Evolutionary conservation across 2,329 filamentous ascomycete species (phyloP).

Genomic region (Myriosclerotinia scirpicola): DNA sequence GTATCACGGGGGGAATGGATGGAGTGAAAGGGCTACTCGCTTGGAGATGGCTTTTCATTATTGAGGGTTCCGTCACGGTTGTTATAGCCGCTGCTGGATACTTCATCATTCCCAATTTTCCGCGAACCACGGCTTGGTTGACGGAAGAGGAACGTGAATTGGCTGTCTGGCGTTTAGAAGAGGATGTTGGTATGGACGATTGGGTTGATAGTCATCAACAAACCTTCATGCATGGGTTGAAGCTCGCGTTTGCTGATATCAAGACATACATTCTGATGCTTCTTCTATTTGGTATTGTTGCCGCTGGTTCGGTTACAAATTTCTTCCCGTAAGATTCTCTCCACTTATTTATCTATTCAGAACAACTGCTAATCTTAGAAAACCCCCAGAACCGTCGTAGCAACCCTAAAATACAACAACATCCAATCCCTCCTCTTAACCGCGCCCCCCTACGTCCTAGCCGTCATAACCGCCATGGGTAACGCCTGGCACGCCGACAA

Average conservation of each 20-base stretch:
- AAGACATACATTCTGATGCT: constrained; percentile 45
- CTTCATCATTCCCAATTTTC: constrained; percentile 66
- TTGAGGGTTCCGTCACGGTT: constrained; percentile 67
- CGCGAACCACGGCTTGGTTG: constrained; percentile 58
- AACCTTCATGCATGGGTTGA: constrained; percentile 46
- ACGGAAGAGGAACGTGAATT: constrained; percentile 56
- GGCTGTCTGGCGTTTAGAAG: constrained; percentile 60
- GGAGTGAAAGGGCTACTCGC: constrained; percentile 55
- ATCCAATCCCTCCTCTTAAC: constrained; percentile 63
- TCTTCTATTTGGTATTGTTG: constrained; percentile 56
- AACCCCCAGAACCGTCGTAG: constrained; percentile 60
- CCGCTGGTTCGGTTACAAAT: constrained; percentile 61
- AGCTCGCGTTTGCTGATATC: constrained; percentile 53
- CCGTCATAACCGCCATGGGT: constrained; percentile 58
- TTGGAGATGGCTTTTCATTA: constrained; percentile 69
- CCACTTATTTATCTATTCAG: constrained; percentile 40
- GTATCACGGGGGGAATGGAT: constrained; percentile 66
- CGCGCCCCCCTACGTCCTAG: constrained; percentile 64
- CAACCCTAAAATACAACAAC: constrained; percentile 61
- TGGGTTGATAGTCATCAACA: constrained; percentile 25
- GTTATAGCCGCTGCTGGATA: constrained; percentile 56
- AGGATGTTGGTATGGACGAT: constrained; percentile 52
- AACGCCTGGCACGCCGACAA: constrained; percentile 72
- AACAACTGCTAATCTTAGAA: constrained; percentile 41
- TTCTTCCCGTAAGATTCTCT: constrained; percentile 55